Conservation (phyloP, 176 grass and related monocot species). For the Areca catechu region DNA sequence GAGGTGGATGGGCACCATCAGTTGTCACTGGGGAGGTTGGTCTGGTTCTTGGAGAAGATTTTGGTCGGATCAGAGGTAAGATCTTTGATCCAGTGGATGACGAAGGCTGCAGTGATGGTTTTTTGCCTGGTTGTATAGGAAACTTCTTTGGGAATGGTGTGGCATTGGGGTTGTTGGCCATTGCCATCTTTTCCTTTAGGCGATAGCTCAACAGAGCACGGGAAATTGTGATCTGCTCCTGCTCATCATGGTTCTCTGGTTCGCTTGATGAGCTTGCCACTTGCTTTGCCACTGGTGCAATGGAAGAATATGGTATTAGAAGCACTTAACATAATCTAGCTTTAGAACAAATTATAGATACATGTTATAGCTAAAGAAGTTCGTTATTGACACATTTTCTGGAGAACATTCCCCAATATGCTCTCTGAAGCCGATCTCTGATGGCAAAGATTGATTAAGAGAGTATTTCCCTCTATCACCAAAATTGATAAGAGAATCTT, state of each 20-base stretch:
- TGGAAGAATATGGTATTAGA: constrained; percentile 20
- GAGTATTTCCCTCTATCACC: too few relatives aligned
- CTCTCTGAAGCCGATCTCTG: too few relatives aligned
- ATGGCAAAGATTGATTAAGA: too few relatives aligned
- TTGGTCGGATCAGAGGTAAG: constrained; percentile 77
- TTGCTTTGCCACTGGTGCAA: constrained; percentile 54
- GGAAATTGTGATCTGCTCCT: constrained; percentile 92
- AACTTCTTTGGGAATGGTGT: constrained; percentile 92
- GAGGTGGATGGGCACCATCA: constrained; percentile 28
- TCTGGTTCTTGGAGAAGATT: constrained; percentile 49
- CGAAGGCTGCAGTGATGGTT: constrained; percentile 38
- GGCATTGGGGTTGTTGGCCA: constrained; percentile 73
- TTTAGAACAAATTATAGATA: too few relatives aligned
- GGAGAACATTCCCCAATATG: too few relatives aligned
- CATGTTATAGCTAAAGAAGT: too few relatives aligned
- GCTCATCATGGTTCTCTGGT: constrained; percentile 78
- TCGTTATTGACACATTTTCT: too few relatives aligned
- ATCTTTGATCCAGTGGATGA: constrained; percentile 83
- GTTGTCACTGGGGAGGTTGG: constrained; percentile 30
- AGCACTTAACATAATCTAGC: neutral
- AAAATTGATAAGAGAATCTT: too few relatives aligned
- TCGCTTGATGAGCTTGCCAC: constrained; percentile 62
- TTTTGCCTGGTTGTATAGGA: constrained; percentile 55
- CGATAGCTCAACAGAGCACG: constrained; percentile 90
- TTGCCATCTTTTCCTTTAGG: constrained; percentile 78